Evolutionary conservation across 768 basidiomycete genomes (phyloP).

Genomic region (Phanerochaete carnosa): DNA sequence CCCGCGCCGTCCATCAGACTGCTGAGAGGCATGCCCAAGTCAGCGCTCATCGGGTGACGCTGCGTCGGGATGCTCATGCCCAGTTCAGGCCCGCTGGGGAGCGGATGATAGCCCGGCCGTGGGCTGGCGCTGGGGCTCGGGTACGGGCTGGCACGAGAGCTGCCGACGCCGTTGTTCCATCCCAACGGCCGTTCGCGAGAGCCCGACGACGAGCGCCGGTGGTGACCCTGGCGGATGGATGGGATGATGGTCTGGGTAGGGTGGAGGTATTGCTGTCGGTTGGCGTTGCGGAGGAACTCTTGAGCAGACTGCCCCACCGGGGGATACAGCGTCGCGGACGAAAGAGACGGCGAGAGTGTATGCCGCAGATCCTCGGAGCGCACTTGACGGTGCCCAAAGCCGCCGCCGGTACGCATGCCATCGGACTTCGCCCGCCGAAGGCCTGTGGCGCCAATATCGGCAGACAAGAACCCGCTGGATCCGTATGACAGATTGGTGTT

Average conservation of each 20-base stretch:
- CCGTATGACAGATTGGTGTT: background rate
- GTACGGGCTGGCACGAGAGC: constrained; percentile 53
- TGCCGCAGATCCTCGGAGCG: constrained; percentile 61
- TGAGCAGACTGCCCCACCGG: constrained; percentile 34
- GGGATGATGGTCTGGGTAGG: constrained; percentile 33
- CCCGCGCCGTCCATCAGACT: constrained; percentile 3
- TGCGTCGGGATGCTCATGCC: constrained; percentile 13
- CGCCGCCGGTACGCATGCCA: constrained; percentile 29
- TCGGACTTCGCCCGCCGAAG: constrained; percentile 55
- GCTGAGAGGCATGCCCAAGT: constrained; percentile 18
- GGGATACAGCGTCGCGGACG: constrained; percentile 19
- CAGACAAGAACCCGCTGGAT: constrained; percentile 29
- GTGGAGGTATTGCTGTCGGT: constrained; percentile 39
- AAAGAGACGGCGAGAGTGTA: constrained; percentile 27
- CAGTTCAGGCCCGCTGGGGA: constrained; percentile 25
- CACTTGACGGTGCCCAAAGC: constrained; percentile 42
- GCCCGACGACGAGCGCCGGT: constrained; percentile 39
- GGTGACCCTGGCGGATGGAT: constrained; percentile 28
- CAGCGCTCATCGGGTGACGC: constrained; percentile 6
- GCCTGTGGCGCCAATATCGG: constrained; percentile 28
- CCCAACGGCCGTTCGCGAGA: constrained; percentile 31
- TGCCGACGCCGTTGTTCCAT: constrained; percentile 18
- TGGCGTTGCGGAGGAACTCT: constrained; percentile 33
- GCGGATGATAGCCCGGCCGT: constrained; percentile 46
- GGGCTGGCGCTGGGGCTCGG: constrained; percentile 69